Evolutionary conservation across 768 basidiomycete species (phyloP).

Genomic region (Punctularia strigosozonata): DNA sequence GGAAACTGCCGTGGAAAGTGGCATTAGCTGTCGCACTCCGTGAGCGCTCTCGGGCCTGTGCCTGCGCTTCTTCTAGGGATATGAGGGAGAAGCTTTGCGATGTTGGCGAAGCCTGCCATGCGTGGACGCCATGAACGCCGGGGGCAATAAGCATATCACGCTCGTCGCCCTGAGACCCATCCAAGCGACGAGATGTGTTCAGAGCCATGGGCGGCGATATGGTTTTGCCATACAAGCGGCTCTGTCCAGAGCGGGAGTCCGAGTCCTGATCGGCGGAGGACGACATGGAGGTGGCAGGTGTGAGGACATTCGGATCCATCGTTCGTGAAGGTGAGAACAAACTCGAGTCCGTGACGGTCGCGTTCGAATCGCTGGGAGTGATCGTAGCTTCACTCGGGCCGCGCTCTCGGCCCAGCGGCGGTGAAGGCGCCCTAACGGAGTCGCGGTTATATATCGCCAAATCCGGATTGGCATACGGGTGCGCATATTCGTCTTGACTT

Average conservation of each 20-base stretch:
- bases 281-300: slow-evolving; percentile 15
- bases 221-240: too few relatives aligned
- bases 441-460: slow-evolving; percentile 31
- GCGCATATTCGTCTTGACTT: slow-evolving; percentile 25
- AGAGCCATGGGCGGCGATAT: too few relatives aligned
- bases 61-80: slow-evolving; percentile 69
- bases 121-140: slow-evolving; percentile 30
- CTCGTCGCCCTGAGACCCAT: too few relatives aligned
- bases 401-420: slow-evolving; percentile 5
- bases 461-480: slow-evolving; percentile 79
- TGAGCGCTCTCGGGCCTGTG: slow-evolving; percentile 41
- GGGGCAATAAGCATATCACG: too few relatives aligned
- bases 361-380: slow-evolving; percentile 36
- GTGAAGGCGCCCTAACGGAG: slow-evolving; percentile 18
- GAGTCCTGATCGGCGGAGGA: slow-evolving; percentile 9
- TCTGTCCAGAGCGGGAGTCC: neutral
- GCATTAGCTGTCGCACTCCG: slow-evolving; percentile 34
- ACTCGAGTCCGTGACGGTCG: slow-evolving; percentile 35
- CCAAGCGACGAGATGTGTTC: too few relatives aligned
- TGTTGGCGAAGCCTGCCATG: slow-evolving; percentile 35
- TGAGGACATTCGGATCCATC: slow-evolving; percentile 12
- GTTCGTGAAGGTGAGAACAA: slow-evolving; percentile 15
- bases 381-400: slow-evolving; percentile 13
- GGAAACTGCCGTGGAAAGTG: slow-evolving; percentile 13
- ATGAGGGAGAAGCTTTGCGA: slow-evolving; percentile 55